A percentile compares a stretch with the other conserved stretches of the same genome.
Conservation (phyloP, 345 rosid genomes). For the Populus ilicifolia region DNA sequence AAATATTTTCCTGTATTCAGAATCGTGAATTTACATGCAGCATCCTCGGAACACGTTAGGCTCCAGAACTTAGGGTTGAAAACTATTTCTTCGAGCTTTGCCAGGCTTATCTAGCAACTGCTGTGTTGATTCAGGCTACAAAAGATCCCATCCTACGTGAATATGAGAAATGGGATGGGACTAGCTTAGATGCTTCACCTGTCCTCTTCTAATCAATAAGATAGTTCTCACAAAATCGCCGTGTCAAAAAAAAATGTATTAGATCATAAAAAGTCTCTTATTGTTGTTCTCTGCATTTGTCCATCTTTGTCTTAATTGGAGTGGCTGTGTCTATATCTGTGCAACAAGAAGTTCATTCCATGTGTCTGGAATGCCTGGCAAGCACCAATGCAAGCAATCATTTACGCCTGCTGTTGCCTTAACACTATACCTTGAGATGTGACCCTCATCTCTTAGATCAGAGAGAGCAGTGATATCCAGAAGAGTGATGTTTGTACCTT, state of each 20-base stretch:
- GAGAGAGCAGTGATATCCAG: slow-evolving; percentile 29
- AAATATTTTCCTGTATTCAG: neutral
- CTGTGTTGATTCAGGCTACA: neutral
- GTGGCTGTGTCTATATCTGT: neutral
- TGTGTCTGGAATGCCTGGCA: slow-evolving; percentile 42
- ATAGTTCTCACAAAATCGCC: neutral
- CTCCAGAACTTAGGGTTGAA: neutral
- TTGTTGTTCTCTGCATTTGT: neutral
- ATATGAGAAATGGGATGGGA: neutral
- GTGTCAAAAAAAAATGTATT: neutral
- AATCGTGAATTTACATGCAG: neutral
- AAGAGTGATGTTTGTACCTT: slow-evolving; percentile 22
- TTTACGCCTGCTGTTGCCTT: slow-evolving; percentile 42
- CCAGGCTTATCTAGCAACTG: neutral
- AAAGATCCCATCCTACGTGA: neutral
- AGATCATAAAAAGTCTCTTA: neutral
- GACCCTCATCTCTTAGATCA: slow-evolving; percentile 28
- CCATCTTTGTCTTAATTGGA: slow-evolving; percentile 2
- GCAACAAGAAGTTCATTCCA: slow-evolving; percentile 24
- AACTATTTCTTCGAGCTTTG: neutral
- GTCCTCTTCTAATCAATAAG: neutral
- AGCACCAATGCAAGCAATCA: slow-evolving; percentile 97
- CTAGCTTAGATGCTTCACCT: neutral
- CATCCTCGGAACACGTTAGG: neutral
- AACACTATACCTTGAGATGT: slow-evolving; percentile 36